Conservation (phyloP, 345 rosid species). For the Diplotaxis tenuifolia region DNA sequence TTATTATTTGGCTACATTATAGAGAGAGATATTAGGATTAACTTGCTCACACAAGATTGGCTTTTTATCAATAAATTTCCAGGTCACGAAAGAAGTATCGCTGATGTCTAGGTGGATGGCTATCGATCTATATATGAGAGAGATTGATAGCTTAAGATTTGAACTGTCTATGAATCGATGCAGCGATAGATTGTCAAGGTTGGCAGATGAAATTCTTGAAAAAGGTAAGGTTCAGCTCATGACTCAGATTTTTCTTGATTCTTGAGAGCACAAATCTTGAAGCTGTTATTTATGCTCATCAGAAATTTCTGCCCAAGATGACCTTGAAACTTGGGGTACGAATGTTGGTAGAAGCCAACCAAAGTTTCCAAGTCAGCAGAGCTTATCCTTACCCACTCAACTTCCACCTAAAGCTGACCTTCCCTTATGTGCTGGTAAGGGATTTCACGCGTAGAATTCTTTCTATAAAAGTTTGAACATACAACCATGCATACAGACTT, state of each 20-base stretch:
- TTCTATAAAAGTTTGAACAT: not conserved
- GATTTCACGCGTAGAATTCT: not conserved
- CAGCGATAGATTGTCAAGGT: conserved; percentile 57
- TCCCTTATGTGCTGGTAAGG: conserved; percentile 77
- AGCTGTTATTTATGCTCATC: conserved; percentile 21
- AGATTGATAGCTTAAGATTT: conserved; percentile 87
- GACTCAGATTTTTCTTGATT: conserved; percentile 4
- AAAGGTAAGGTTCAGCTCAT: conserved; percentile 48
- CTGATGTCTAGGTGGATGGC: conserved; percentile 99
- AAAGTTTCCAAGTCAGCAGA: conserved; percentile 52
- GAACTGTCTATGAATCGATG: conserved; percentile 84
- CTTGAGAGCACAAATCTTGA: conserved; percentile 8
- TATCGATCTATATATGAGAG: conserved; percentile 81
- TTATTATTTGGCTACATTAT: not conserved
- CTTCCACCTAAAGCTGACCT: conserved; percentile 90
- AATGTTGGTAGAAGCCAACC: conserved; percentile 48
- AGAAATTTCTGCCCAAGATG: conserved; percentile 61
- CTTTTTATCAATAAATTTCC: conserved; percentile 30
- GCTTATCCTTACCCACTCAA: conserved; percentile 68
- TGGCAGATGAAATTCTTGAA: conserved; percentile 83
- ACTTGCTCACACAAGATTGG: not conserved
- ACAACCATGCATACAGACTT: conserved; percentile 1
- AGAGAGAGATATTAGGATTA: not conserved
- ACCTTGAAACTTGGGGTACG: conserved; percentile 21
- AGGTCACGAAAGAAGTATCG: conserved; percentile 95